Conservation (phyloP, 2,329 filamentous ascomycete genomes). For the Chrysosporium queenslandicum region DNA sequence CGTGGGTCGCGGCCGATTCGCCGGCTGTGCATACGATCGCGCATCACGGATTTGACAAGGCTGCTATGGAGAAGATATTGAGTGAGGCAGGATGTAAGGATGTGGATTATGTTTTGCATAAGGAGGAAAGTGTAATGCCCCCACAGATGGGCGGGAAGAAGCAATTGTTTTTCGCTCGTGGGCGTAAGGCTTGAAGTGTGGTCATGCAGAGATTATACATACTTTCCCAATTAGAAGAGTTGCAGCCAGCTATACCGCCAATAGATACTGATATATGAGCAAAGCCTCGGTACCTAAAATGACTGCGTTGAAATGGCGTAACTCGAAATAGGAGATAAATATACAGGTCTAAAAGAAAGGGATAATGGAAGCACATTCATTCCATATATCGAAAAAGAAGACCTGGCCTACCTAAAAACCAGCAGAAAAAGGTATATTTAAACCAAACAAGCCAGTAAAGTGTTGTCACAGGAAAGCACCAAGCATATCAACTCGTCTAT, state of each 20-base stretch:
- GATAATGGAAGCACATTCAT: neutral
- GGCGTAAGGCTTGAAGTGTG: conserved; percentile 11
- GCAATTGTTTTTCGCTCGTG: conserved; percentile 16
- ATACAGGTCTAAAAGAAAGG: neutral
- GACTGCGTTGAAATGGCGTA: neutral
- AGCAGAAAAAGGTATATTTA: neutral
- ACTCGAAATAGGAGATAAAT: neutral
- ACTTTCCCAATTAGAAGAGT: no score
- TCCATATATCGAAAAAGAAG: neutral
- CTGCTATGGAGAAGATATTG: conserved; percentile 9
- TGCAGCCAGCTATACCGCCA: neutral
- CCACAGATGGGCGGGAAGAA: conserved; percentile 1
- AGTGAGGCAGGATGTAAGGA: conserved; percentile 1
- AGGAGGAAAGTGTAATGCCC: conserved; percentile 13
- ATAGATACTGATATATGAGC: neutral
- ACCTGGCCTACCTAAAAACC: no score
- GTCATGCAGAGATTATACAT: neutral
- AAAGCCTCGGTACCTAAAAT: neutral
- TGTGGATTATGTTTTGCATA: conserved; percentile 12
- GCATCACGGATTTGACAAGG: conserved; percentile 14
- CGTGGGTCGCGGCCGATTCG: neutral
- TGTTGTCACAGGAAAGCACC: neutral
- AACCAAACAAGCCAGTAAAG: neutral
- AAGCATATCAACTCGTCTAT: no score
- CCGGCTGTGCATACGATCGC: conserved; percentile 15